Base-by-base conservation (phyloP, 495 filamentous ascomycete species). In the Hypomontagnella monticulosa region DNA sequence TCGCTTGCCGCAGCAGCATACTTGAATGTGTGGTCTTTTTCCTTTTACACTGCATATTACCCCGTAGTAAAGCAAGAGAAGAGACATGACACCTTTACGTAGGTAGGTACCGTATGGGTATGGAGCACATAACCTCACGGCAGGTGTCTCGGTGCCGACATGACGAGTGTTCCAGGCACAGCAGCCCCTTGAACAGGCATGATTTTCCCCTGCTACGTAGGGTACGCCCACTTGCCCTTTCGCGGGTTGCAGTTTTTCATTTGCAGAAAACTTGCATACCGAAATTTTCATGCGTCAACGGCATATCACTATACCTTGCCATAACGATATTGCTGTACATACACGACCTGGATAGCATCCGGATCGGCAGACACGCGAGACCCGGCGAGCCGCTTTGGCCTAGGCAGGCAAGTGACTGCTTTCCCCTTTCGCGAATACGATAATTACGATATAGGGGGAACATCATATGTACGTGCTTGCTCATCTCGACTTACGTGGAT, bases 71-170 rank as follows among this genome's bases (percentile, higher is more conserved):
- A 30, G 54, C 19, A 69, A 55, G 23, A 27, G 23, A 27, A n/a
- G n/a, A n/a, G n/a, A n/a, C n/a, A n/a, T n/a, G n/a, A n/a, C n/a
- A n/a, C n/a, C n/a, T n/a, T n/a, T n/a, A n/a, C n/a, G n/a, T n/a
- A n/a, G n/a, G n/a, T n/a, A n/a, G n/a, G n/a, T 27, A 27, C 23
- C 23, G 2, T 2, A 2, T 27, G 64, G 38, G 48, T 30, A 64
- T 58, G 32, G 32, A 46, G 36, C 55, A 56, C 48, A 42, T 55
- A 58, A 44, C 5, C 48, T 63, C 59, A 55, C 34, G 40, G 23
- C 48, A 40, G 36, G 60, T 69, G 66, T 61, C 50, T 69, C 66
- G 66, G 66, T 51, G 56, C 66, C 60, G 60, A 60, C 40, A 48
- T 8, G 42, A 27, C 20, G 51, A 27, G 33, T 18, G 33, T 54